Conservation (phyloP, 306 rosid genomes). For the Mimosa pudica region DNA sequence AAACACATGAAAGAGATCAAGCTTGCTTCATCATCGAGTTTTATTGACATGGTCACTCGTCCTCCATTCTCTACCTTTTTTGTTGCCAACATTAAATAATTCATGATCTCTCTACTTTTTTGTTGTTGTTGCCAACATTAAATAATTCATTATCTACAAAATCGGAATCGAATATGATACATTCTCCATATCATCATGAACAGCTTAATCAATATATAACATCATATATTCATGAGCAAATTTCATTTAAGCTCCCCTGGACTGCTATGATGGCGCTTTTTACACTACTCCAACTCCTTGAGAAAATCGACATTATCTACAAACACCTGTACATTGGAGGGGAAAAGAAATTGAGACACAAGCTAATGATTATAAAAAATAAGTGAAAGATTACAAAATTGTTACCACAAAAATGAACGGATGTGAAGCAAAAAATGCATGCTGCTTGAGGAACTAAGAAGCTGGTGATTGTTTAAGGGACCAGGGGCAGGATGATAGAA, state of each 20-base stretch:
- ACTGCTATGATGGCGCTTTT: constrained; percentile 11
- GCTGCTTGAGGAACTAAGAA: not conserved
- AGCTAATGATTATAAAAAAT: constrained; percentile 19
- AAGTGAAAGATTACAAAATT: not conserved
- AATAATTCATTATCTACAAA: constrained; percentile 62
- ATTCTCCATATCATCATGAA: constrained; percentile 24
- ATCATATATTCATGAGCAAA: constrained; percentile 25
- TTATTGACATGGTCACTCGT: no score
- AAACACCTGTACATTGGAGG: constrained; percentile 69
- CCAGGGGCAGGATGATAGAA: not conserved
- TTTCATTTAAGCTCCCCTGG: constrained; percentile 28
- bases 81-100: no score
- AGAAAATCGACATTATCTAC: constrained; percentile 85
- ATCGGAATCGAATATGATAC: constrained; percentile 45
- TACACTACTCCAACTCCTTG: constrained; percentile 72
- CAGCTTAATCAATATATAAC: constrained; percentile 39
- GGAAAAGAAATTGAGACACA: not conserved
- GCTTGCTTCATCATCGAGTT: no score
- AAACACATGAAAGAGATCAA: no score
- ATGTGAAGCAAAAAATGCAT: constrained; percentile 1
- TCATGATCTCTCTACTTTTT: not conserved
- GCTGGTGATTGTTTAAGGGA: not conserved
- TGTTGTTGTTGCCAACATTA: not conserved
- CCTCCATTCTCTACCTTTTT: no score
- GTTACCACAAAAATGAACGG: constrained; percentile 13